A percentile compares a stretch with the other conserved stretches of the same genome.
Conservation (phyloP, 306 rosid genomes). For the Cucumis melo region DNA sequence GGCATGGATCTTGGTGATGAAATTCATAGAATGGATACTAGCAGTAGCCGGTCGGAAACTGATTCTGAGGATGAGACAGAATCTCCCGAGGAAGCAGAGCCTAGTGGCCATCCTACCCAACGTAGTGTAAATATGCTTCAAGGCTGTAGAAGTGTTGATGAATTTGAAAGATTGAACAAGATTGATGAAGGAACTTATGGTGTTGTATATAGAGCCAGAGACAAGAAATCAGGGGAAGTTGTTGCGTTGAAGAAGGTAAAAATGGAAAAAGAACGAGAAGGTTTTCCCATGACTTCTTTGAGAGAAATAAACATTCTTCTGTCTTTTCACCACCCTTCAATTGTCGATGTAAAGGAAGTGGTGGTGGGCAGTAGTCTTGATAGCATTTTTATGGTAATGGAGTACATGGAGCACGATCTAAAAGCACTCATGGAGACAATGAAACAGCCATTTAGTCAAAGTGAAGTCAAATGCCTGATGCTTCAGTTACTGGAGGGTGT, state of each 20-base stretch:
- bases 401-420: conserved; percentile 98
- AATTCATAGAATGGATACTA: conserved; percentile 28
- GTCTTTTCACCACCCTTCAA: conserved; percentile 87
- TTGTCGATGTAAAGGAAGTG: conserved; percentile 97
- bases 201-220: conserved; percentile 93
- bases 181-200: conserved; percentile 98
- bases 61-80: conserved; percentile 59
- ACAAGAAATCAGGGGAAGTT: conserved; percentile 79
- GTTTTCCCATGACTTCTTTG: conserved; percentile 92
- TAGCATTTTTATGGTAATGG: conserved; percentile 99
- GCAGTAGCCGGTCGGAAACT: conserved; percentile 35
- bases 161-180: conserved; percentile 94
- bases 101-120: conserved; percentile 48
- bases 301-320: conserved; percentile 99
- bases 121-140: conserved; percentile 89
- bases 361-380: conserved; percentile 97
- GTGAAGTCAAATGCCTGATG: conserved; percentile 98
- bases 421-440: conserved; percentile 95
- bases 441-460: conserved; percentile 95
- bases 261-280: conserved; percentile 99
- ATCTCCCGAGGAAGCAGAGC: conserved; percentile 38
- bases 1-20: conserved; percentile 53
- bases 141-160: conserved; percentile 99
- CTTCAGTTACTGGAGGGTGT: conserved; percentile 86
- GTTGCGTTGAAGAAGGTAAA: conserved; percentile 98